Conservation (phyloP, 192 early-diverging fungal genomes). For the Coemansia sp. region DNA sequence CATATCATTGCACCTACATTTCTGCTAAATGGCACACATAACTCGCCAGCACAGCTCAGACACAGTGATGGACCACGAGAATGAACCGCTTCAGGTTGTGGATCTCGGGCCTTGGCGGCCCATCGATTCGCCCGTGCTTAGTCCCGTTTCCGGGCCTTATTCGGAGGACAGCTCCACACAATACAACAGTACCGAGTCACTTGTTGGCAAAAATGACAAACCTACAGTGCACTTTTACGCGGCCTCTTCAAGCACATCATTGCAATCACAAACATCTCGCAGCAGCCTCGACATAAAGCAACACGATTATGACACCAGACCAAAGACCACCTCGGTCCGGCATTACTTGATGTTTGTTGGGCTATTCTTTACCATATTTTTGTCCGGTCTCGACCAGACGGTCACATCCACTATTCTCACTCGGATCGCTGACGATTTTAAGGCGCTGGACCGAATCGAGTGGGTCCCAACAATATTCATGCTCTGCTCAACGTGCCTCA, state of each 20-base stretch:
- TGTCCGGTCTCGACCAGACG: slow-evolving; percentile 81
- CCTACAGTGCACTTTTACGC: neutral
- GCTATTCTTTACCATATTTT: slow-evolving; percentile 69
- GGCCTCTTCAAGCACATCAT: slow-evolving; percentile 6
- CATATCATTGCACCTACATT: neutral
- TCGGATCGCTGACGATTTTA: slow-evolving; percentile 74
- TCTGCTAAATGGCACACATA: neutral
- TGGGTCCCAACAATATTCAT: slow-evolving; percentile 89
- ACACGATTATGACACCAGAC: neutral
- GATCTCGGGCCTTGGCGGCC: slow-evolving; percentile 1
- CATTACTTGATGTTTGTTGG: slow-evolving; percentile 32
- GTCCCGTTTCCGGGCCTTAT: slow-evolving; percentile 10
- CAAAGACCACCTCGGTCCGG: neutral
- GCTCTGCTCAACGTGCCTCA: slow-evolving; percentile 65
- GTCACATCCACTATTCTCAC: slow-evolving; percentile 82
- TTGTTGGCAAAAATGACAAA: slow-evolving; percentile 8
- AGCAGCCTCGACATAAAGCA: neutral
- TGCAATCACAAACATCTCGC: slow-evolving; percentile 1
- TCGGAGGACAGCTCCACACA: slow-evolving; percentile 7
- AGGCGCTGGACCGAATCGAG: slow-evolving; percentile 64
- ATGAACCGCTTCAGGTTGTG: neutral
- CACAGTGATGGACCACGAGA: neutral
- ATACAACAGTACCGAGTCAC: slow-evolving; percentile 23
- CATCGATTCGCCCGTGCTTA: neutral
- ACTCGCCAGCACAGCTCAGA: neutral